Evolutionary conservation across 192 early-diverging fungal genomes (phyloP).

Genomic region (Umbelopsis sp.): DNA sequence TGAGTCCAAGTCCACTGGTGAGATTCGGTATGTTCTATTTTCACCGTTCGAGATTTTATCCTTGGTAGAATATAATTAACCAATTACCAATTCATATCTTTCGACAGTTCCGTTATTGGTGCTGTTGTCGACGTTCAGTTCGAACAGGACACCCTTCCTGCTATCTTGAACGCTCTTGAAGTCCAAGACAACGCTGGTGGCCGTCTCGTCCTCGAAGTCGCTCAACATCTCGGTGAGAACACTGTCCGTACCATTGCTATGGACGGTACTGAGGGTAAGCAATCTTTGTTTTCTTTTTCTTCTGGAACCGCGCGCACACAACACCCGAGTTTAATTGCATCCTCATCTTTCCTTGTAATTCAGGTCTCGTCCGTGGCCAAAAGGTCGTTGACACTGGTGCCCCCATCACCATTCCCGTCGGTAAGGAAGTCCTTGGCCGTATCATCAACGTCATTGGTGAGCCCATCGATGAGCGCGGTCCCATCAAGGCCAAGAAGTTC

Average conservation of each 20-base stretch:
- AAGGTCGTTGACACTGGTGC: slow-evolving; percentile 90
- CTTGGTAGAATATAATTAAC: neutral
- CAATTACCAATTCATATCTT: neutral
- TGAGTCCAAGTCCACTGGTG: slow-evolving; percentile 63
- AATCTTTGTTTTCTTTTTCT: neutral
- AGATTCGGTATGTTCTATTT: slow-evolving; percentile 65
- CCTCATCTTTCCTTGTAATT: neutral
- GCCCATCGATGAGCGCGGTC: slow-evolving; percentile 97
- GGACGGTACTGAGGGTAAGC: slow-evolving; percentile 90
- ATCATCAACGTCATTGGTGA: slow-evolving; percentile 99
- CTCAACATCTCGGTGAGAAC: slow-evolving; percentile 98
- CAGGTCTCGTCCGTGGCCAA: slow-evolving; percentile 93
- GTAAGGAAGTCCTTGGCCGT: slow-evolving; percentile 93
- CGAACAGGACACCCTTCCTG: slow-evolving; percentile 83
- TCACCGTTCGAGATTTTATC: neutral
- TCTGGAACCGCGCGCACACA: neutral
- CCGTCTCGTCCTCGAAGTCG: slow-evolving; percentile 94
- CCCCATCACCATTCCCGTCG: slow-evolving; percentile 92
- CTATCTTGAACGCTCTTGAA: slow-evolving; percentile 97
- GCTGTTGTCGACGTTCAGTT: slow-evolving; percentile 99
- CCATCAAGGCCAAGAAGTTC: slow-evolving; percentile 87
- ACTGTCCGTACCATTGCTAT: slow-evolving; percentile 99
- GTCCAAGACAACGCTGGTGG: slow-evolving; percentile 75
- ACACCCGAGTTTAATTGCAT: neutral
- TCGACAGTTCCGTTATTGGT: slow-evolving; percentile 80